Evolutionary conservation across 176 grass and related monocot genomes (phyloP).

Genomic region (Avena atlantica): DNA sequence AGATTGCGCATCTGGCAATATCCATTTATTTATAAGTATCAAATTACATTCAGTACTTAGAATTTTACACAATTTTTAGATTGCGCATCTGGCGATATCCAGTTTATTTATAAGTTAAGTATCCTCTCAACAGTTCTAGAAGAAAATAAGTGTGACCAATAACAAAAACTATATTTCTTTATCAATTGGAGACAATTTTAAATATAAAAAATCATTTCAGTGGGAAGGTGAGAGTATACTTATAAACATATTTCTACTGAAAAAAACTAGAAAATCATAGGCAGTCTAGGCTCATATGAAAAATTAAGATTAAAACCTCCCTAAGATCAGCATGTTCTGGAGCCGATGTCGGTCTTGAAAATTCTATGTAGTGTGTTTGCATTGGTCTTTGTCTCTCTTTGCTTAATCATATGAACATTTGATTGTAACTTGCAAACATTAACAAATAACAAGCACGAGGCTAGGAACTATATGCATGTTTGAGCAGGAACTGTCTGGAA

Average conservation of each 20-base stretch:
- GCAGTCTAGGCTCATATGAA: constrained; percentile 1
- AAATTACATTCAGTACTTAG: not conserved
- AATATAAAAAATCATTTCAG: not conserved
- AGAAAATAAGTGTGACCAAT: not conserved
- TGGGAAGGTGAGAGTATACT: not conserved
- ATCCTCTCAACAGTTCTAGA: not conserved
- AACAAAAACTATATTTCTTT: not conserved
- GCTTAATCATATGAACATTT: not conserved
- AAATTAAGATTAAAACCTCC: not conserved
- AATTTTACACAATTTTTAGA: constrained; percentile 2
- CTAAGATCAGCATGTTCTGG: not conserved
- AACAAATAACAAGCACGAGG: constrained; percentile 6
- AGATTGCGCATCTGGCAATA: not conserved
- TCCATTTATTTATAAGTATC: not conserved
- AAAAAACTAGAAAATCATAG: not conserved
- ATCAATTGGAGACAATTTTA: constrained; percentile 2
- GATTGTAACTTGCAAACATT: constrained; percentile 13
- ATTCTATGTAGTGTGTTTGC: constrained; percentile 6
- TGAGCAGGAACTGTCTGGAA: constrained; percentile 1
- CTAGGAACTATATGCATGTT: constrained; percentile 36
- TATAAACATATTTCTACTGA: constrained; percentile 1
- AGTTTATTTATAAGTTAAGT: constrained; percentile 12
- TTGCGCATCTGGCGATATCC: not conserved
- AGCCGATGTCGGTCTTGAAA: constrained; percentile 2
- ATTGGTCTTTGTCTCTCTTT: not conserved